Percentiles rank a stretch among this genome's conserved stretches.
Conservation (phyloP, 75 land plant genomes). For the Azolla pinnata region DNA sequence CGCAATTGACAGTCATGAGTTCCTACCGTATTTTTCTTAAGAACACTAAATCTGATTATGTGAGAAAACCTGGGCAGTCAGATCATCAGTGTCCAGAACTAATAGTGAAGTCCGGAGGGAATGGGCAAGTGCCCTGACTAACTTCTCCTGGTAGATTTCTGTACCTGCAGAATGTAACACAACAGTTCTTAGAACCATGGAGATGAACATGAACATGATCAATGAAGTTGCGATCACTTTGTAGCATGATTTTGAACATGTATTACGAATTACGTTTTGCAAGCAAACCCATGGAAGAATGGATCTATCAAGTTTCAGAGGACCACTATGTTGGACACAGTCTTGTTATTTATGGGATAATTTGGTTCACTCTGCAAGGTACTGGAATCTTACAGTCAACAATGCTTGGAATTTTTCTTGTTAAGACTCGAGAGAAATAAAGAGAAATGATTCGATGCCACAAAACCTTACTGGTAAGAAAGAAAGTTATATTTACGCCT, state of each 20-base stretch:
- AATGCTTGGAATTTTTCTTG: too few relatives aligned
- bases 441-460: too few relatives aligned
- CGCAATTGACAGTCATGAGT: not conserved
- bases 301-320: not conserved
- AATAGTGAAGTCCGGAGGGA: constrained; percentile 26
- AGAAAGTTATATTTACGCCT: too few relatives aligned
- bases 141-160: constrained; percentile 28
- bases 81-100: constrained; percentile 18
- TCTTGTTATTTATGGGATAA: too few relatives aligned
- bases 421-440: too few relatives aligned
- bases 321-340: too few relatives aligned
- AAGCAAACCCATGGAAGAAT: not conserved
- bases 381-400: too few relatives aligned
- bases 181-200: not conserved
- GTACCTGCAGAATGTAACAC: constrained; percentile 13
- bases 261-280: not conserved
- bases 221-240: too few relatives aligned
- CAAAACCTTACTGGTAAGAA: too few relatives aligned
- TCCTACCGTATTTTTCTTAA: too few relatives aligned
- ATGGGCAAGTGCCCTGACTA: constrained; percentile 32
- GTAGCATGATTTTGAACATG: not conserved
- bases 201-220: too few relatives aligned
- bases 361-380: too few relatives aligned
- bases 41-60: not conserved
- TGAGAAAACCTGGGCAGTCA: constrained; percentile 23